A percentile compares a stretch with the other conserved stretches of the same genome.
Evolutionary conservation across 768 basidiomycete species (phyloP).

Genomic region (Nidularia pulvinata): DNA sequence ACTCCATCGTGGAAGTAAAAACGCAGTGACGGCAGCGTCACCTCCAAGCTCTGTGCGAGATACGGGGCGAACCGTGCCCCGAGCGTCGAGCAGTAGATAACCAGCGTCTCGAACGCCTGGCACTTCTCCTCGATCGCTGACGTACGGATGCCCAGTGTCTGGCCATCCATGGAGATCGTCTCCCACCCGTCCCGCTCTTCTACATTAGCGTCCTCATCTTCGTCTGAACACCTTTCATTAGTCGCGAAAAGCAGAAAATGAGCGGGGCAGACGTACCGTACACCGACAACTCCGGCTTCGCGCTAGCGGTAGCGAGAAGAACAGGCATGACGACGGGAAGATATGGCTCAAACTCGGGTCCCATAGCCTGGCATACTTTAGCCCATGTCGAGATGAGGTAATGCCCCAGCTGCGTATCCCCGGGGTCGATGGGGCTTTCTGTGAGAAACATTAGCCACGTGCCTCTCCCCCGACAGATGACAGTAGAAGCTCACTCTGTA

Average conservation of each 20-base stretch:
- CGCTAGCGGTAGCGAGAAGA: slow-evolving; percentile 69
- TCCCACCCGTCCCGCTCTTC: slow-evolving; percentile 68
- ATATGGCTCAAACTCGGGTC: slow-evolving; percentile 85
- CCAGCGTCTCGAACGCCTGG: slow-evolving; percentile 85
- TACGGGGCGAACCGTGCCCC: slow-evolving; percentile 71
- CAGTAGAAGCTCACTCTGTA: slow-evolving; percentile 59
- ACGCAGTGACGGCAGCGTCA: slow-evolving; percentile 66
- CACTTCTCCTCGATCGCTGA: slow-evolving; percentile 86
- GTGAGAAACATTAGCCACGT: background rate
- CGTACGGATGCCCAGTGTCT: slow-evolving; percentile 75
- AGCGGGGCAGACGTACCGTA: slow-evolving; percentile 45
- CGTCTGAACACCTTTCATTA: slow-evolving; percentile 27
- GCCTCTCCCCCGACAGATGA: background rate
- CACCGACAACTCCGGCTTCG: slow-evolving; percentile 79
- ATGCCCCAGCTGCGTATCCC: slow-evolving; percentile 69
- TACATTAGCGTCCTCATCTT: slow-evolving; percentile 56
- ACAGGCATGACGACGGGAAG: slow-evolving; percentile 84
- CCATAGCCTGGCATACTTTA: slow-evolving; percentile 85
- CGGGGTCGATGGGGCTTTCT: slow-evolving; percentile 70
- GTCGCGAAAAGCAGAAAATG: background rate
- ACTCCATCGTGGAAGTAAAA: slow-evolving; percentile 90
- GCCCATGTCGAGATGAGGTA: slow-evolving; percentile 90
- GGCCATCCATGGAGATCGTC: slow-evolving; percentile 76
- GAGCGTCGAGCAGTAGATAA: slow-evolving; percentile 76
- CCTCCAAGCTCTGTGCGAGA: slow-evolving; percentile 67